Percentiles rank a stretch among this genome's conserved stretches.
Evolutionary conservation across 192 early-diverging fungal species (phyloP).

Genomic region (Jimgerdemannia lactiflua): DNA sequence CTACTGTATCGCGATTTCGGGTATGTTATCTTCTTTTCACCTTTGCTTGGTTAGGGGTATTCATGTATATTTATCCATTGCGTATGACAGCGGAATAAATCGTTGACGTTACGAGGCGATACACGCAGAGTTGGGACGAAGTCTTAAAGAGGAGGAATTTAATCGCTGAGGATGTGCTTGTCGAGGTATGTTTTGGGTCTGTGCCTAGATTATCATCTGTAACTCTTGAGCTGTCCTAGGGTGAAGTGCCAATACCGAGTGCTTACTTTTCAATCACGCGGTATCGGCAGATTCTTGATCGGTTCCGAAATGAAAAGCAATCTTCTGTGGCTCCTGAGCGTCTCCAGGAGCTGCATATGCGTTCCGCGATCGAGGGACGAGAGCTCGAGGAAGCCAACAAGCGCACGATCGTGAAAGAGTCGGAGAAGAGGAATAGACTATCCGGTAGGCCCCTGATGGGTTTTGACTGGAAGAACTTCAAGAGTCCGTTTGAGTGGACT

Average conservation of each 20-base stretch:
- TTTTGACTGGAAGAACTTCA: too few species aligned
- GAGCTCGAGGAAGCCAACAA: constrained; percentile 14
- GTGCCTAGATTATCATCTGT: too few species aligned
- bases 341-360: constrained; percentile 6
- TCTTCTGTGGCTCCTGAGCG: not conserved
- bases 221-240: too few species aligned
- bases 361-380: constrained; percentile 7
- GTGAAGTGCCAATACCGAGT: too few species aligned
- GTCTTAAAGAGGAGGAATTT: constrained; percentile 25
- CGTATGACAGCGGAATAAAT: constrained; percentile 27
- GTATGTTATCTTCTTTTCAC: too few species aligned
- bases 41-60: too few species aligned
- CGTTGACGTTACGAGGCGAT: constrained; percentile 50
- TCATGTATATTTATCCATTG: not conserved
- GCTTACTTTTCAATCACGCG: too few species aligned
- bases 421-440: constrained; percentile 19
- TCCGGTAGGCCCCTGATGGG: constrained; percentile 18
- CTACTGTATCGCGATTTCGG: constrained; percentile 46
- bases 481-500: too few species aligned
- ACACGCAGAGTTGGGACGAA: constrained; percentile 30
- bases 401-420: not conserved
- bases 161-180: constrained; percentile 27
- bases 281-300: not conserved
- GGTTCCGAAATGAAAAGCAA: not conserved
- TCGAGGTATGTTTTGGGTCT: constrained; percentile 23